Percentiles rank a stretch among this genome's conserved stretches.
Conservation (phyloP, 208 protist genomes). For the Leishmania mexicana region DNA sequence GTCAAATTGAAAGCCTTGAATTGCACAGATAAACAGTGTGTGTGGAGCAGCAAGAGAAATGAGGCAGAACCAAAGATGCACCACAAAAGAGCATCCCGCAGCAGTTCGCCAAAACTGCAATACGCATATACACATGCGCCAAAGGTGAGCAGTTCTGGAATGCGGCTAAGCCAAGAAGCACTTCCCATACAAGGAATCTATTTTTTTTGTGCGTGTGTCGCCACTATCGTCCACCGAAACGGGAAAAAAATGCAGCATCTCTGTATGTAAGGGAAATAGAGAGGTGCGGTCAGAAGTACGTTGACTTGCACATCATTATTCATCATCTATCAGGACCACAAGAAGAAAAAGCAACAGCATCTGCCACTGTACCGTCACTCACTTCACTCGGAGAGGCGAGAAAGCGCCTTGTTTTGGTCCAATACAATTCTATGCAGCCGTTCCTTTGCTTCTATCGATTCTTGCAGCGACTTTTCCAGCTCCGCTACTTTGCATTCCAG, state of each 20-base stretch:
- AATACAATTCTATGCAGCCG: conserved; percentile 77
- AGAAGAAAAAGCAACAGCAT: background rate
- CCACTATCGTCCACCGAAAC: background rate
- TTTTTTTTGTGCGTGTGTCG: background rate
- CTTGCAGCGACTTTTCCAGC: conserved; percentile 43
- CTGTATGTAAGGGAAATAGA: background rate
- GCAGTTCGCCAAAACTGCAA: background rate
- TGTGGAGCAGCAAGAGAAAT: background rate
- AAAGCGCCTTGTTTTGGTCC: conserved; percentile 76
- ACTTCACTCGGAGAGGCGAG: conserved; percentile 57
- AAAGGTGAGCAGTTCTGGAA: background rate
- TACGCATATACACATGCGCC: background rate
- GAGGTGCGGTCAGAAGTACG: background rate
- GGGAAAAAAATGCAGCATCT: background rate
- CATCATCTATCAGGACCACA: background rate
- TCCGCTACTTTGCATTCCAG: conserved; percentile 28
- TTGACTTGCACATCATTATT: background rate
- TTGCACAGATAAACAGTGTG: background rate
- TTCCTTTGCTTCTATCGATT: conserved; percentile 66
- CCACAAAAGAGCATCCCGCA: background rate
- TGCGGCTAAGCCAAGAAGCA: background rate
- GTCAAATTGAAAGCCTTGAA: background rate
- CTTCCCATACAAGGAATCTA: background rate
- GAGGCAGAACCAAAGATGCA: background rate
- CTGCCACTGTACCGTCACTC: background rate